Base-by-base conservation (phyloP, 2,329 filamentous ascomycete species). In the Phialophora chinensis region DNA sequence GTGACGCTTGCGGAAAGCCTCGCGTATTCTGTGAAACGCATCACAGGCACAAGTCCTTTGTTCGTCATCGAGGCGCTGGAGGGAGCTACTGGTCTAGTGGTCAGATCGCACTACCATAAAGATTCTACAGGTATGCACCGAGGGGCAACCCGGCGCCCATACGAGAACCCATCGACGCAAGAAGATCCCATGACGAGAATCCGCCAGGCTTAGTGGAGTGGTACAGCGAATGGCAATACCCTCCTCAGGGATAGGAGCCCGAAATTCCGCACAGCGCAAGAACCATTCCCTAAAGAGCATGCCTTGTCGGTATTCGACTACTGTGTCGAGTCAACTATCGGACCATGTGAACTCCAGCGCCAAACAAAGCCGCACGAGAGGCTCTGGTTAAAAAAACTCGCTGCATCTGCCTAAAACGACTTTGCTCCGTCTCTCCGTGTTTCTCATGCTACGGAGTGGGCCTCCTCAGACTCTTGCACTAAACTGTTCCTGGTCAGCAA, bases 341-440 rank as follows among this genome's bases (percentile, higher is more conserved):
- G 20, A 27, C 38, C 49, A 52, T 27, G 49, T 5, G 25, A 27
- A 52, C 17, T 3, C 8, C 49, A 52, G 49, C 20, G 6, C 14
- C 20, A 23, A 52, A 25, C 25, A 52, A 23, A 14, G 57, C 44
- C 23, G 57, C 20, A 20, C 44, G n/a, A 29, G 8, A 53, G 49
- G 59, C 49, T 52, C 59, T 35, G 50, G 31, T 42, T n/a, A n/a
- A n/a, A 35, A 31, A 56, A 55, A 60, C 56, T 60, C 63, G 29
- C 58, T 42, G 53, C 14, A 61, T 65, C 60, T 66, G 56, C 67
- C 64, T 64, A 69, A 62, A 31, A 56, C 27, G 61, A 59, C 38
- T 47, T 47, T 62, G 63, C 58, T 66, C 64, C 62, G 67, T 59
- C 67, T 60, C 59, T 62, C 67, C 67, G 67, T 65, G 33, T 62